Evolutionary conservation across 108 stramenopile genomes (phyloP), one percentile per base, ranked within the genome.

Genomic region (Fragilaria crotonensis): DNA sequence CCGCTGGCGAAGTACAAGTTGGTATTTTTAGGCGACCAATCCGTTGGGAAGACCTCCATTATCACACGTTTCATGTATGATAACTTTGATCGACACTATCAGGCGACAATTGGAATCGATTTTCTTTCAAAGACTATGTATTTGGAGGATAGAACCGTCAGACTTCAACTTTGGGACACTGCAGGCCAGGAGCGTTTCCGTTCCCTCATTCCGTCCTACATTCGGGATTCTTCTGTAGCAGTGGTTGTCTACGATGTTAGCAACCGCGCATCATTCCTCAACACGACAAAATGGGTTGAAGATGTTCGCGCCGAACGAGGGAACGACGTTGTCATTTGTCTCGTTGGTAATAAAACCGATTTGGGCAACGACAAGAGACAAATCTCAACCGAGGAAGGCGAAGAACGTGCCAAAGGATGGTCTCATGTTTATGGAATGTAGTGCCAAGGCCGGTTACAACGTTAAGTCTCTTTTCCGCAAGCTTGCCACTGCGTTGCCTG

Each of bases 271-370:
- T 94, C 93, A 7, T 99, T 98, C 66, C 73, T 96, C 26, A 98
- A 98, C 68, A 95, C 96, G 41, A 55, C 94, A 55, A 97, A 99
- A 67, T 99, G 99, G 99, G 87, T 99, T 18, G 96, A 96, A 64
- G 99, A 99, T 62, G 97, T 98, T 2, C 77, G 99, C 27, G 90
- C 90, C 26, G 99, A 98, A 66, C 76, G 97, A 54, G 97, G 99
- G 63, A 93, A 83, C 45, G 97, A 99, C 64, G 99, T 98, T 23
- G 90, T 99, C 52, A 90, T 99, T 79, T 95, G 96, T 66, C 65
- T 99, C 14, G 99, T 98, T 21, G 99, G 97, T 33, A 99, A 99
- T 70, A 99, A 99, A 79, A 98, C 97, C 17, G 99, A 99, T 70
- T 73, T 97, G 23, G 88, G 90, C 14, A 93, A 93, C 68, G 97